Evolutionary conservation across 2,329 filamentous ascomycete genomes (phyloP), one percentile per base, ranked within the genome.

Genomic region (Ustulina deusta): DNA sequence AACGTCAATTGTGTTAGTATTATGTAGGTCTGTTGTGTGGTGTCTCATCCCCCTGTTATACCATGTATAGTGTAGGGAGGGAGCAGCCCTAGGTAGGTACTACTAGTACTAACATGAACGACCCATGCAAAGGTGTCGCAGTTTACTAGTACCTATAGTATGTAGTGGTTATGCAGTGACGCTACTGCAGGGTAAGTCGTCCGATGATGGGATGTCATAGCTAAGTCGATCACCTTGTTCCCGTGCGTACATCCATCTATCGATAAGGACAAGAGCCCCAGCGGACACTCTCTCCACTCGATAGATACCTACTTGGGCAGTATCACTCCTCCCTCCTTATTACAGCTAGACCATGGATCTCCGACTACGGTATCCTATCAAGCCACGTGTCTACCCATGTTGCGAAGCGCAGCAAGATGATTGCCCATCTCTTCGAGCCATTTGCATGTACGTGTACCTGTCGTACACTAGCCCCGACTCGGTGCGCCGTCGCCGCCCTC

Each of bases 181-280:
- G 36, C 27, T 52, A 13, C 57, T 57, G 63, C 63, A 57, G 63
- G 27, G 51, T 36, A 52, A 27, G 42, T 66, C 58, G 27, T 57
- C 63, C n/a, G 63, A 66, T 61, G 25, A 36, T 57, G 58, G 58
- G 34, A 34, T 66, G 58, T 57, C 44, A 52, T 13, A 17, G 42
- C 29, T 40, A 44, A 55, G 57, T 65, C 49, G 49, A 51, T 61
- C 38, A 42, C 40, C 34, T 60, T 22, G 22, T 6, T 34, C 22
- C 22, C 42, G 22, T 13, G 10, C 36, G 4, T 38, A 2, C 36
- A n/a, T n/a, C n/a, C n/a, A n/a, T n/a, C n/a, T n/a, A n/a, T n/a
- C n/a, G n/a, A n/a, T n/a, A n/a, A 27, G 36, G 25, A 32, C 52
- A 22, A 40, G 42, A n/a, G 42, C n/a, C n/a, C n/a, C n/a, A n/a